These are phyloP conservation scores for Yamadazyma trypodendri DNA, from an alignment of 1,139 yeast species.

Conservation along the genomic window DNA sequence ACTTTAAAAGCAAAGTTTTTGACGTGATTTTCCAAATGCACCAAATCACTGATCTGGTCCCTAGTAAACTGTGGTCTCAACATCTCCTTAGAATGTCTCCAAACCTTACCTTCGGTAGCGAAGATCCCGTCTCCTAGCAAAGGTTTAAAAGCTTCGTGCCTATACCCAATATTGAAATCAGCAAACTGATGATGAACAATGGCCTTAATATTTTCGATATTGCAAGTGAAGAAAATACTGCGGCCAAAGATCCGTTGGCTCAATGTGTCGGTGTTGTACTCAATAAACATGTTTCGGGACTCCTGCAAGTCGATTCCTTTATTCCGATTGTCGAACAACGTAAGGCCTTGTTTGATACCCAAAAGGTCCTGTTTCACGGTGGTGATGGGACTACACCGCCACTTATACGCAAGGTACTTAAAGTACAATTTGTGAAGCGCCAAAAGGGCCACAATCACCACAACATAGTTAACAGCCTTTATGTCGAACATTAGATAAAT, in stretches of 20 bases:
- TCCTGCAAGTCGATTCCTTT: slow-evolving; percentile 14
- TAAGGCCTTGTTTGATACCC: slow-evolving; percentile 13
- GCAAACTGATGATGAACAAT: slow-evolving; percentile 43
- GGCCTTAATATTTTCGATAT: slow-evolving; percentile 38
- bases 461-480: background rate
- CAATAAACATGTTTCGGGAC: slow-evolving; percentile 11
- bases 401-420: slow-evolving; percentile 8
- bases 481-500: background rate
- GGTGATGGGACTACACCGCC: slow-evolving; percentile 11
- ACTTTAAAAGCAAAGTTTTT: slow-evolving; percentile 35
- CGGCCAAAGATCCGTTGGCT: slow-evolving; percentile 13
- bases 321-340: slow-evolving; percentile 13
- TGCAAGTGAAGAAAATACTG: slow-evolving; percentile 21
- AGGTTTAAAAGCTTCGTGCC: slow-evolving; percentile 44
- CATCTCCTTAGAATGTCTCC: slow-evolving; percentile 57
- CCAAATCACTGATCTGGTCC: slow-evolving; percentile 52
- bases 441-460: background rate
- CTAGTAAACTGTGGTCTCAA: slow-evolving; percentile 59
- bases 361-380: slow-evolving; percentile 13
- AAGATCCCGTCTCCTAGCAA: slow-evolving; percentile 59
- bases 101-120: slow-evolving; percentile 54
- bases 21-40: slow-evolving; percentile 45
- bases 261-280: slow-evolving; percentile 13
- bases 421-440: slow-evolving; percentile 6
- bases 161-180: slow-evolving; percentile 51